Percentiles rank a stretch among this genome's conserved stretches.
phyloP scores from a whole-genome alignment of 345 rosid species.

The Bruguiera parviflora region DNA sequence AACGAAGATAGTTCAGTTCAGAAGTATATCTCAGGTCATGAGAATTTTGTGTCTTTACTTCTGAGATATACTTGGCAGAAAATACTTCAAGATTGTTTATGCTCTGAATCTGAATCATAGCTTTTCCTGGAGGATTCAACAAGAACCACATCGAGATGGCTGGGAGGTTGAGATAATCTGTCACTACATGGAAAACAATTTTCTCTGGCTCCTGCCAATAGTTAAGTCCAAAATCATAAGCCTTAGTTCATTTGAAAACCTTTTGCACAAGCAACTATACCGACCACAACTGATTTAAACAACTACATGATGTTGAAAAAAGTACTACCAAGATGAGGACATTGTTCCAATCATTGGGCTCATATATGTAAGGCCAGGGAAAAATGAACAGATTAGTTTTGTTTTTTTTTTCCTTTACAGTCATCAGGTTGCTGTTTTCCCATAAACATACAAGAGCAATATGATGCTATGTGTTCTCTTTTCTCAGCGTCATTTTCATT shows the following conservation, averaged over 20 bases:
- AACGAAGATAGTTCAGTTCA: conserved; percentile 26
- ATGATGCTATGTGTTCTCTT: no score
- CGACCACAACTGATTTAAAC: not conserved
- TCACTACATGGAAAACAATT: conserved; percentile 29
- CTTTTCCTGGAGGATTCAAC: conserved; percentile 27
- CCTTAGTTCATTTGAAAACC: not conserved
- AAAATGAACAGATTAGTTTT: no score
- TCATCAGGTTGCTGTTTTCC: no score
- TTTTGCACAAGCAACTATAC: not conserved
- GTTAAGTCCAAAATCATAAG: conserved; percentile 18
- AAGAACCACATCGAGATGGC: conserved; percentile 35
- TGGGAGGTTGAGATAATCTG: conserved; percentile 30
- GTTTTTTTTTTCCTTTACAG: no score
- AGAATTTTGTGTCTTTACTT: conserved; percentile 52
- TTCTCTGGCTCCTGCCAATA: conserved; percentile 26
- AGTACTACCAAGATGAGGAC: not conserved
- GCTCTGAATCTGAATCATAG: conserved; percentile 27
- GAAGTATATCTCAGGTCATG: conserved; percentile 24
- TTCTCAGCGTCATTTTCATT: no score
- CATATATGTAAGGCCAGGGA: no score
- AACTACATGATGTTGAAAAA: not conserved
- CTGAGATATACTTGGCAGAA: conserved; percentile 21
- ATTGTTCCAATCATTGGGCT: not conserved
- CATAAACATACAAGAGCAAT: no score
- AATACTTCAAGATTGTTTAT: conserved; percentile 16